Evolutionary conservation across 2,329 filamentous ascomycete genomes (phyloP), one percentile per base, ranked within the genome.

Genomic region (Piedraia hortae): DNA sequence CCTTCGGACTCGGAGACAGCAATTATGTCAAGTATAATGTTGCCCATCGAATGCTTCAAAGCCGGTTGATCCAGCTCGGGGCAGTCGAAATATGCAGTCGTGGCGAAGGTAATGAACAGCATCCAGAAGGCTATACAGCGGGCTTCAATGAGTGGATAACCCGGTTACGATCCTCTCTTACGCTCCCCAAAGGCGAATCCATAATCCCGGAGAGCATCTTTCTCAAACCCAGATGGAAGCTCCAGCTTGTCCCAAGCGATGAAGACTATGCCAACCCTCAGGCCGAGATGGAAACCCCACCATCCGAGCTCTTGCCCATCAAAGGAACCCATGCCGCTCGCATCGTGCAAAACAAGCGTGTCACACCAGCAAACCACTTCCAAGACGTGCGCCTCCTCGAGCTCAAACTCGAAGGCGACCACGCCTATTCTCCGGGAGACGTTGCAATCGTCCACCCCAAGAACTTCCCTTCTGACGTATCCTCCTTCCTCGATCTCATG

Each of bases 11-110:
- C 1, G 85, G 85, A 1, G 85, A 97, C 45, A 90, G 73, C 38
- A 89, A 80, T 1, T 97, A 97, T 53, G 59, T 71, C 25, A 82
- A 88, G 68, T 85, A 52, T 31, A 97, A 97, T 48, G 90, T 75
- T 63, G 78, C 82, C 10, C 72, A 73, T 20, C 62, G 78, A 21
- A 89, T 91, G 46, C 54, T 97, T 20, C 65, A 78, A 36, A 82
- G 78, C 34, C 64, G 85, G 9, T 52, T 97, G 15, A 44, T 68
- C 16, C 78, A 90, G 41, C 59, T 97, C 1, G 82, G 82, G 1
- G 85, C 75, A 3, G 55, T 55, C 18, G 61, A 75, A 21, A 62
- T 85, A 29, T 71, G 72, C 35, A 62, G 69, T 18, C 55, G 67
- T 16, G 85, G 75, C 7, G 85, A 97, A 45, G 78, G 70, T 11